Evolutionary conservation across 306 rosid species (phyloP).

Genomic region (Citrullus mucosospermus): DNA sequence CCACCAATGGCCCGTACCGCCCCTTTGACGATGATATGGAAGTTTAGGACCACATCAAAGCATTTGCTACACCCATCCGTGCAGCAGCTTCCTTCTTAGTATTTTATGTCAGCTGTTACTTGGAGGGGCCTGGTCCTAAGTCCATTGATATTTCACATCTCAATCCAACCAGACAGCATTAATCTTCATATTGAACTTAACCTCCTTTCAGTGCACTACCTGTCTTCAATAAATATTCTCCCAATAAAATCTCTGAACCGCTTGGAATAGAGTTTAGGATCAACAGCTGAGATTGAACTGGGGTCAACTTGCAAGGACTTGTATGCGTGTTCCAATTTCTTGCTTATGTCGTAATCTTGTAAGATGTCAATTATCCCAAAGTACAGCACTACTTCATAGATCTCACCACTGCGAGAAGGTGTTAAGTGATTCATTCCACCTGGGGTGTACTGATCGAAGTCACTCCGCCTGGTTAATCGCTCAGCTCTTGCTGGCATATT

Average conservation of each 20-base stretch:
- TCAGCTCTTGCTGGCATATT: constrained; percentile 96
- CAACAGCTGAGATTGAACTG: constrained; percentile 82
- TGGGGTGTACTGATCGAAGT: constrained; percentile 61
- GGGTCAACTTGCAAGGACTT: constrained; percentile 82
- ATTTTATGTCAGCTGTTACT: not conserved
- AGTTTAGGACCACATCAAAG: not conserved
- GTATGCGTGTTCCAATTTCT: constrained; percentile 92
- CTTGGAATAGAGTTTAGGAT: constrained; percentile 84
- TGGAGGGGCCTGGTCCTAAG: not conserved
- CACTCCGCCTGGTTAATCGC: constrained; percentile 67
- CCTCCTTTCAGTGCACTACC: constrained; percentile 23
- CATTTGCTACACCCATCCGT: not conserved
- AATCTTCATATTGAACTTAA: not conserved
- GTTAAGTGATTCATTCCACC: constrained; percentile 46
- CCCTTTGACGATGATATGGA: not conserved
- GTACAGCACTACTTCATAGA: constrained; percentile 62
- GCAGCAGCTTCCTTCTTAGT: constrained; percentile 1
- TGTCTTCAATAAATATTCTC: constrained; percentile 68
- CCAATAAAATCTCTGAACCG: constrained; percentile 86
- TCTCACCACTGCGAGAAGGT: constrained; percentile 57
- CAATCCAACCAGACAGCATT: not conserved
- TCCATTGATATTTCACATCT: not conserved
- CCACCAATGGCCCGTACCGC: not conserved
- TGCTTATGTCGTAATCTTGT: constrained; percentile 93
- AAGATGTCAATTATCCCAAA: constrained; percentile 88